phyloP scores from a whole-genome alignment of 2,329 filamentous ascomycete genomes.

The Cladosporium sp. region DNA sequence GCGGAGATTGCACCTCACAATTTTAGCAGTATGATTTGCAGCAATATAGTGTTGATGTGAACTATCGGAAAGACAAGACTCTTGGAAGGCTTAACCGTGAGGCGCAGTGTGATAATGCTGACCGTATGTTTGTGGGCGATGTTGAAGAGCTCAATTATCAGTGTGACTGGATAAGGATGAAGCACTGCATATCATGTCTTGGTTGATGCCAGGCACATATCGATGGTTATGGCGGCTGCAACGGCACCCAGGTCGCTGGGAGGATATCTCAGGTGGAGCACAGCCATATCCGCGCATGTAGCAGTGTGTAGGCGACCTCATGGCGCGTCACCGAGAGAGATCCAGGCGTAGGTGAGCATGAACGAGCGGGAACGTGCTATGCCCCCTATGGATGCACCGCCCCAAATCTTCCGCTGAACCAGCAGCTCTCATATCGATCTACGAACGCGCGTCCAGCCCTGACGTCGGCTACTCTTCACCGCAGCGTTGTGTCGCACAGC shows the following conservation, averaged over 20 bases:
- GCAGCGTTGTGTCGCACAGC: neutral
- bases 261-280: neutral
- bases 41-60: neutral
- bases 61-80: constrained; percentile 1
- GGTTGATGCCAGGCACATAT: neutral
- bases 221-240: constrained; percentile 5
- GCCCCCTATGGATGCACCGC: constrained; percentile 9
- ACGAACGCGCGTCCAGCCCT: constrained; percentile 15
- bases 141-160: neutral
- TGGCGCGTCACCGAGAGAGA: constrained; percentile 2
- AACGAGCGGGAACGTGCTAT: neutral
- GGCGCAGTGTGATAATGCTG: neutral
- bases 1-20: constrained; percentile 1
- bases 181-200: neutral
- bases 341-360: neutral
- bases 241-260: constrained; percentile 2
- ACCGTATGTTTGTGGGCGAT: neutral
- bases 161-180: neutral
- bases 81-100: constrained; percentile 1
- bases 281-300: neutral
- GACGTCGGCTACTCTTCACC: constrained; percentile 16
- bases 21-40: neutral
- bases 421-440: constrained; percentile 4
- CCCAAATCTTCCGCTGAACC: neutral
- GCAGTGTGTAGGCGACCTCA: neutral